Base-by-base conservation (phyloP, 2,329 filamentous ascomycete species). In the Diaporthe amygdali region DNA sequence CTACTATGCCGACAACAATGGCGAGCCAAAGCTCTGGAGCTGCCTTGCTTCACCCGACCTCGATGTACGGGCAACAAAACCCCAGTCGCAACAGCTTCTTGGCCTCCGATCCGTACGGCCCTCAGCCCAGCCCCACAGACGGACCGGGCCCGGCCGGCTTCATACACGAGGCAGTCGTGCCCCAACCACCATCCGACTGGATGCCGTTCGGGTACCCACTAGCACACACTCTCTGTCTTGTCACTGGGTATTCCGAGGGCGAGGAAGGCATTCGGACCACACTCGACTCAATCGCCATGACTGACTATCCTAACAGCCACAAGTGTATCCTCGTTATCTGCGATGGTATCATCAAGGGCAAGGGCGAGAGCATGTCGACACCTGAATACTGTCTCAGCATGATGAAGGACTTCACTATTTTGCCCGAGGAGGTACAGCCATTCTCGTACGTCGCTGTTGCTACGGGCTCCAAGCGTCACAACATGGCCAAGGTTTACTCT, bases 271-370 rank as follows among this genome's bases (percentile, higher is more conserved):
- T 99, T 69, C 93, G 96, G 59, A 97, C 95, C 0, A 99, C 96
- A 0, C 85, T 99, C 34, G 95, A 99, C 83, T 99, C 96, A 0
- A 93, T 99, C 79, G 96, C 96, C 63, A 97, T 94, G 83, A 99
- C 96, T 3, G 97, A 99, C 81, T 99, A 99, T 77, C 96, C 96
- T 63, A 99, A 99, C 87, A 98, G 96, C 81, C 97, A 99, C 88
- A 99, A 99, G 84, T 90, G 95, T 34, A 96, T 99, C 76, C 88
- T 99, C 72, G 94, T 98, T 77, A 94, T 99, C 77, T 99, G 96
- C 83, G 96, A 99, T 81, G 96, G 96, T 83, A 90, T 98, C 79
- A 97, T 99, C 86, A 98, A 98, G 84, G 97, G 97, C 75, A 90
- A 97, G 78, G 96, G 97, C 61, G 96, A 99, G 82, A 84, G 87